Evolutionary conservation across 208 protist genomes (phyloP).

Genomic region (Leishmania lainsoni): DNA sequence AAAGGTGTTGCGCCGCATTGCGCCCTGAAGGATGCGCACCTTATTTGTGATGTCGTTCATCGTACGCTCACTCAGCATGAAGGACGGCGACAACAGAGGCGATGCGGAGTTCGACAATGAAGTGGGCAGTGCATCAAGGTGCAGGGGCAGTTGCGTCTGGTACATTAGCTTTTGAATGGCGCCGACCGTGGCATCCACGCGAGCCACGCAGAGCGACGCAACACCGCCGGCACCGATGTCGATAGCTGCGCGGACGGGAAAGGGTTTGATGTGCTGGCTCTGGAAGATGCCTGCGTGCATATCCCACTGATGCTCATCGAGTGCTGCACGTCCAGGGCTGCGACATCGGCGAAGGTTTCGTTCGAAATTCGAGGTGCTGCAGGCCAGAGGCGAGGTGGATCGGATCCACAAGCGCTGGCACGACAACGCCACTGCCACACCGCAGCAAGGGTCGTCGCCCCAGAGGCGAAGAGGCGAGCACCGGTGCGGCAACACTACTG

Average conservation of each 20-base stretch:
- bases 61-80: conserved; percentile 63
- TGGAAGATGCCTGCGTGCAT: conserved; percentile 68
- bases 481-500: neutral
- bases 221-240: conserved; percentile 85
- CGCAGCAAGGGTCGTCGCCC: neutral
- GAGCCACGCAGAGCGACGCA: conserved; percentile 69
- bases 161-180: conserved; percentile 70
- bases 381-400: neutral
- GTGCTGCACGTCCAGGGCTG: neutral
- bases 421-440: neutral
- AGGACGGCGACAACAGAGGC: conserved; percentile 17
- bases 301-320: neutral
- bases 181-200: conserved; percentile 63
- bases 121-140: conserved; percentile 39
- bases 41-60: conserved; percentile 69
- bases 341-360: neutral
- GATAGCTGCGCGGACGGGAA: conserved; percentile 85
- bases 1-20: conserved; percentile 57
- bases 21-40: conserved; percentile 70
- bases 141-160: conserved; percentile 80
- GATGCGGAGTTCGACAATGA: neutral
- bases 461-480: neutral
- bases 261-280: conserved; percentile 72
- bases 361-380: neutral
- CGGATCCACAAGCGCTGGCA: neutral